Conservation (phyloP, 257 asterid species). For the Solanum microdontum region DNA sequence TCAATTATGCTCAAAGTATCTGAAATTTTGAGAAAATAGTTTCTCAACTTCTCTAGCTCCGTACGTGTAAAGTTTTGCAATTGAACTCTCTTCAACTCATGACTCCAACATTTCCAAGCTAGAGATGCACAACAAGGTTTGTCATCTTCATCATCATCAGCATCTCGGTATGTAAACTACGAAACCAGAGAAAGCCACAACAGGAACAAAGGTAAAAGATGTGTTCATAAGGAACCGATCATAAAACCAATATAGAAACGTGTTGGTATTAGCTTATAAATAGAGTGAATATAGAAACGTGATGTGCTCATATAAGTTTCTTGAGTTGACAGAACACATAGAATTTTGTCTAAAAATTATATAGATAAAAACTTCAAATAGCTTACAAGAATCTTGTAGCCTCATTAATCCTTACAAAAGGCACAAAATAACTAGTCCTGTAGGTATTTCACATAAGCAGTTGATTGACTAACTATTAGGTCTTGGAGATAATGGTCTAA, state of each 20-base stretch:
- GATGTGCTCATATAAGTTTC: not conserved
- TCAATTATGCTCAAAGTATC: not conserved
- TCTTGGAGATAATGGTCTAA: not conserved
- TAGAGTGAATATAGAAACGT: not conserved
- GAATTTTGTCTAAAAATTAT: not conserved
- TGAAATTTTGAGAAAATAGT: not conserved
- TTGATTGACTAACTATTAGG: not conserved
- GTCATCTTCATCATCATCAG: not conserved
- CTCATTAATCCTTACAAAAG: not conserved
- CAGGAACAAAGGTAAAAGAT: not conserved
- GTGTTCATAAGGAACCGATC: not conserved
- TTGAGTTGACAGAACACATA: not conserved
- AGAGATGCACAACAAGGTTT: not conserved
- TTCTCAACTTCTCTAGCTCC: not conserved
- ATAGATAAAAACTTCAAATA: not conserved
- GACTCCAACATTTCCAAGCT: not conserved
- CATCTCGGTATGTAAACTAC: not conserved
- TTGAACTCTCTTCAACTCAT: not conserved
- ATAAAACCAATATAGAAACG: not conserved
- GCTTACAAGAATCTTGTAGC: not conserved
- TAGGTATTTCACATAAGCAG: no score
- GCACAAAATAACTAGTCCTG: no score
- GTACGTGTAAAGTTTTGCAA: not conserved
- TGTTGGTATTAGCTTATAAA: not conserved
- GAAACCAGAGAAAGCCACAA: not conserved